phyloP scores from a whole-genome alignment of 2,329 filamentous ascomycete species.

The Calonectria pteridis region DNA sequence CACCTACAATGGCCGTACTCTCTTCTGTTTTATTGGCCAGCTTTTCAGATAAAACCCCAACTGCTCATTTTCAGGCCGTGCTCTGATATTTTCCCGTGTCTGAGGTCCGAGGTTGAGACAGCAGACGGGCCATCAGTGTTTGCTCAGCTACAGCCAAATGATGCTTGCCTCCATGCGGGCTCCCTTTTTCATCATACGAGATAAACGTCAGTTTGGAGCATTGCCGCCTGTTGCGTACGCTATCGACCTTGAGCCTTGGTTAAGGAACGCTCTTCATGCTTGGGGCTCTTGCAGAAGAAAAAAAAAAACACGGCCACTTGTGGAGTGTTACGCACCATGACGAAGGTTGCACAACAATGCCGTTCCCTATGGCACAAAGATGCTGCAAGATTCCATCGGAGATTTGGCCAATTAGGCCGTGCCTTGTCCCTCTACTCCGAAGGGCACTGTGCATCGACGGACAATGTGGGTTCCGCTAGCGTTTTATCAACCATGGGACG shows the following conservation, averaged over 20 bases:
- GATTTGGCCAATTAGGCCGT: constrained; percentile 10
- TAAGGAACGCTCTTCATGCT: background rate
- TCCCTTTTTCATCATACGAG: background rate
- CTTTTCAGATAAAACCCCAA: background rate
- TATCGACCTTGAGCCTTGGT: background rate
- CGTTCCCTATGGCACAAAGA: constrained; percentile 21
- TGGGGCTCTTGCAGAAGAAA: background rate
- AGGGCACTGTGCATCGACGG: background rate
- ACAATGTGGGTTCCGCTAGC: background rate
- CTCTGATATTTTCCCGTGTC: background rate
- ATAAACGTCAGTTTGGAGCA: background rate
- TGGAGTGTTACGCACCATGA: background rate
- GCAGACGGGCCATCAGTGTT: background rate
- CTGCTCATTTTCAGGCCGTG: background rate
- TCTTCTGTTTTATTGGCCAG: background rate
- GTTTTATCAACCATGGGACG: constrained; percentile 9
- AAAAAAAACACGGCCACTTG: background rate
- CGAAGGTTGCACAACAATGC: background rate
- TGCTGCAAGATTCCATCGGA: constrained; percentile 27
- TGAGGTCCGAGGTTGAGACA: background rate
- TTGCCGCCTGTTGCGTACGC: background rate
- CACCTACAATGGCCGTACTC: background rate
- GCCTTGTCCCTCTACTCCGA: background rate
- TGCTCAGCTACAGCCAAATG: background rate
- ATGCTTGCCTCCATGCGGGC: background rate